Conservation (phyloP, 768 basidiomycete genomes). For the Rhizopogon vesiculosus region DNA sequence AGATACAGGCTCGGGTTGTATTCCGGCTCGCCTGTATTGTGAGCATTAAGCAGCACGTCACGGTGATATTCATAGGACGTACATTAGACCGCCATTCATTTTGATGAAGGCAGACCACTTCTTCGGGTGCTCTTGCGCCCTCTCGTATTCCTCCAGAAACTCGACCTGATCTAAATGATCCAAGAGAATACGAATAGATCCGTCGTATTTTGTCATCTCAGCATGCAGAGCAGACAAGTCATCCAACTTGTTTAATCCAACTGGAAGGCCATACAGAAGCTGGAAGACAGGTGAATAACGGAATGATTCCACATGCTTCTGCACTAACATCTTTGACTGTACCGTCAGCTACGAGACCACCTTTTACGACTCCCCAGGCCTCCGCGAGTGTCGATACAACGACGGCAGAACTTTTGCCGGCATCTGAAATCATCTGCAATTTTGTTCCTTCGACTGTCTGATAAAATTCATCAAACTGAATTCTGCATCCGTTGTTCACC, state of each 20-base stretch:
- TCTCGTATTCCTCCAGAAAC: conserved; percentile 59
- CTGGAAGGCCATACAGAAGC: conserved; percentile 80
- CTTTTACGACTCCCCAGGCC: conserved; percentile 66
- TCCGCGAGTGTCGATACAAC: conserved; percentile 84
- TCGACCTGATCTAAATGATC: conserved; percentile 73
- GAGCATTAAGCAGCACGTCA: conserved; percentile 9
- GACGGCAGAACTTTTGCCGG: conserved; percentile 53
- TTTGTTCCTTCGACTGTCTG: conserved; percentile 74
- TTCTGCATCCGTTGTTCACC: not conserved
- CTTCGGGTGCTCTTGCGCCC: conserved; percentile 29
- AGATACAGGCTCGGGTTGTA: conserved; percentile 44
- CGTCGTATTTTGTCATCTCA: conserved; percentile 50
- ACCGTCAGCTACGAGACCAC: conserved; percentile 65
- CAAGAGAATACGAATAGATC: conserved; percentile 60
- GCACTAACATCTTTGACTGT: conserved; percentile 71
- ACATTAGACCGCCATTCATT: conserved; percentile 76
- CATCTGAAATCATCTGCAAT: conserved; percentile 58
- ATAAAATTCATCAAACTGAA: conserved; percentile 6
- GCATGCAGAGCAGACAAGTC: conserved; percentile 62
- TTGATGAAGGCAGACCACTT: conserved; percentile 81
- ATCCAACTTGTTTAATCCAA: conserved; percentile 63
- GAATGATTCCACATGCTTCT: not conserved
- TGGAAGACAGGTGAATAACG: conserved; percentile 24
- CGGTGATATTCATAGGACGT: conserved; percentile 20
- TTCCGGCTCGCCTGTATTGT: conserved; percentile 65